These are phyloP conservation scores for Phytophthora nicotianae DNA, from an alignment of 352 stramenopile genomes.

Conservation along the genomic window DNA sequence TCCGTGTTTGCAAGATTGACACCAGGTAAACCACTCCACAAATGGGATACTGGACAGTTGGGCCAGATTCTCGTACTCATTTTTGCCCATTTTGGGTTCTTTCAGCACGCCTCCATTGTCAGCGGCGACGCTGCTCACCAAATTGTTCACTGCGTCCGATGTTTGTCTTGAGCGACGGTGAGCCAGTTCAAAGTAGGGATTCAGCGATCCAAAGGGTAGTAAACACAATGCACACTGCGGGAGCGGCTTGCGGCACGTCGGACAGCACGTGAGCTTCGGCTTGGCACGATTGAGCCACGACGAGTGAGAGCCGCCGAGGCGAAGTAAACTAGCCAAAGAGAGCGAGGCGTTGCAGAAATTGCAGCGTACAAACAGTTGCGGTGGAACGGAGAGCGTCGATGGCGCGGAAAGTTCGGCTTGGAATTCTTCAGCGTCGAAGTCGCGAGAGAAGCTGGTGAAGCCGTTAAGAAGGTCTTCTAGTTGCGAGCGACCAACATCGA, in stretches of 20 bases:
- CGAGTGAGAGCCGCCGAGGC: slow-evolving; percentile 89
- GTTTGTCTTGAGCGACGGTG: slow-evolving; percentile 74
- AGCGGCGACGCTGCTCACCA: slow-evolving; percentile 34
- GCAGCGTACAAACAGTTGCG: slow-evolving; percentile 94
- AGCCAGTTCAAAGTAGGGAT: slow-evolving; percentile 95
- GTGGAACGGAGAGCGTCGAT: slow-evolving; percentile 61
- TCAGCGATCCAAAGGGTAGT: slow-evolving; percentile 92
- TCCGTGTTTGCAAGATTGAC: slow-evolving; percentile 90
- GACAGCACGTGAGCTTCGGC: slow-evolving; percentile 91
- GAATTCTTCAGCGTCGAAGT: slow-evolving; percentile 52
- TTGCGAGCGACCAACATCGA: slow-evolving; percentile 92
- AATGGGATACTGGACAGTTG: slow-evolving; percentile 94
- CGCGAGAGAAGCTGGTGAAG: slow-evolving; percentile 62
- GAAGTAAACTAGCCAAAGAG: slow-evolving; percentile 87
- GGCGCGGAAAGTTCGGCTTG: slow-evolving; percentile 50
- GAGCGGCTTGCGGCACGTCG: slow-evolving; percentile 93
- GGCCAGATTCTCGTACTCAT: slow-evolving; percentile 84
- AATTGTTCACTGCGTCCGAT: slow-evolving; percentile 50
- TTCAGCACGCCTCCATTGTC: slow-evolving; percentile 53
- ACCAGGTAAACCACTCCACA: slow-evolving; percentile 96
- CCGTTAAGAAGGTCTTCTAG: slow-evolving; percentile 87
- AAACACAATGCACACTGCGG: slow-evolving; percentile 94
- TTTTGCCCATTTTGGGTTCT: slow-evolving; percentile 54
- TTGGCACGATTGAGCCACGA: slow-evolving; percentile 90
- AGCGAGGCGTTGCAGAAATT: slow-evolving; percentile 94